phyloP scores from a whole-genome alignment of 1,284 basidiomycete species.

The Trichosporon ovoides region DNA sequence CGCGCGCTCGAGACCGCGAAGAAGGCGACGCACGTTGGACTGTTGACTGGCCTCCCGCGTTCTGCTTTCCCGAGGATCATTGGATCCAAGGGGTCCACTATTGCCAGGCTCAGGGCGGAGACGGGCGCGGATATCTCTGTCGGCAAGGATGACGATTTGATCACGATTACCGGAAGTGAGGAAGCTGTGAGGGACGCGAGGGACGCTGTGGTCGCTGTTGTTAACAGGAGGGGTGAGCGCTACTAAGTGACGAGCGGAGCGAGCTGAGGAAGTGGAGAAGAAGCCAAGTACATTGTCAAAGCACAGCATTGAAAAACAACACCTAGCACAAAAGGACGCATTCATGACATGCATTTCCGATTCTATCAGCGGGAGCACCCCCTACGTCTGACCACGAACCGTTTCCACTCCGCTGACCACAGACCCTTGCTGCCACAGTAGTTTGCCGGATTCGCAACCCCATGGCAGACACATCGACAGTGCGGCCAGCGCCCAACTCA shows the following conservation, averaged over 20 bases:
- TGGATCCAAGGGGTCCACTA: slow-evolving; percentile 65
- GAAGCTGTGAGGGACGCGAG: slow-evolving; percentile 67
- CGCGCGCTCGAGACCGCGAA: slow-evolving; percentile 69
- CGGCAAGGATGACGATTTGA: slow-evolving; percentile 70
- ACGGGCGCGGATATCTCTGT: slow-evolving; percentile 86
- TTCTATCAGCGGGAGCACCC: no score
- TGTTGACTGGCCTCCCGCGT: slow-evolving; percentile 49
- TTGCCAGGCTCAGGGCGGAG: slow-evolving; percentile 72
- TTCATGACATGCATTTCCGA: no score
- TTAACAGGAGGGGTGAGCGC: slow-evolving; percentile 28
- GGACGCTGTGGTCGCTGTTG: slow-evolving; percentile 70
- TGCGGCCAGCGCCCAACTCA: no score
- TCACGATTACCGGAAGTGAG: slow-evolving; percentile 70
- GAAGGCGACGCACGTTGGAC: slow-evolving; percentile 49
- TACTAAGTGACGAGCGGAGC: slow-evolving; percentile 2
- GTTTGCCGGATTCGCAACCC: no score
- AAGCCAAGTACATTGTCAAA: no score
- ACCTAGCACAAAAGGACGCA: no score
- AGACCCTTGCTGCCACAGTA: no score
- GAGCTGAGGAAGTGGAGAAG: no score
- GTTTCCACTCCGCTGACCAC: no score
- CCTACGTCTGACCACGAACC: no score
- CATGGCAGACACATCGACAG: no score
- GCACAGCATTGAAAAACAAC: no score
- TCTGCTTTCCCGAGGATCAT: slow-evolving; percentile 67